These are phyloP conservation scores for Cenchrus fungigraminus DNA, from an alignment of 176 grass and related monocot species.

Conservation along the genomic window DNA sequence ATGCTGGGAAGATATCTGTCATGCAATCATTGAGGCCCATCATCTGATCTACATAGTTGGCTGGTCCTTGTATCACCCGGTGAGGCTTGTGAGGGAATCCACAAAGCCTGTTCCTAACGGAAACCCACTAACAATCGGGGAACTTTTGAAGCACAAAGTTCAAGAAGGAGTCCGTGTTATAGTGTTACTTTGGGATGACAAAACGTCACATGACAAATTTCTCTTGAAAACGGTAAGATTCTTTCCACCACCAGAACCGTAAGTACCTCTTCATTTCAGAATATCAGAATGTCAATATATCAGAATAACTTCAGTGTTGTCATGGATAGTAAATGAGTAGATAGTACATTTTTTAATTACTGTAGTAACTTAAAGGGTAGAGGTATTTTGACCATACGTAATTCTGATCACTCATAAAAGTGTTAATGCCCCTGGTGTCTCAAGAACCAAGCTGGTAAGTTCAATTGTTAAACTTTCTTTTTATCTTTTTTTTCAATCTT, in stretches of 20 bases:
- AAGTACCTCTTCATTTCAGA: conserved; percentile 15
- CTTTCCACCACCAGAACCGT: not conserved
- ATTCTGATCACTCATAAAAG: not conserved
- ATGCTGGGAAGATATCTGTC: conserved; percentile 97
- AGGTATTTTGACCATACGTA: not conserved
- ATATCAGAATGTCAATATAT: conserved; percentile 22
- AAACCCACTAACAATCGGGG: conserved; percentile 62
- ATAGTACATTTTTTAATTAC: not conserved
- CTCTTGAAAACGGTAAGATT: conserved; percentile 86
- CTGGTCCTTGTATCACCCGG: conserved; percentile 83
- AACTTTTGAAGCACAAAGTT: conserved; percentile 80
- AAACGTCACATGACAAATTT: conserved; percentile 94
- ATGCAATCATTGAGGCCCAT: conserved; percentile 87
- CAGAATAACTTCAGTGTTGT: not conserved
- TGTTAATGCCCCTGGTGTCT: conserved; percentile 22
- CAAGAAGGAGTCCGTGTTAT: conserved; percentile 92
- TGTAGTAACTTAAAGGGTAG: not conserved
- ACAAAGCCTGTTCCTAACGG: conserved; percentile 59
- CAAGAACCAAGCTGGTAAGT: not conserved
- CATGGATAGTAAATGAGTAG: not conserved
- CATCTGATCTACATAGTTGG: conserved; percentile 92
- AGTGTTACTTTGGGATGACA: conserved; percentile 97
- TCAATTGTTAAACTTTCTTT: not conserved
- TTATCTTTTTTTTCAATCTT: not conserved
- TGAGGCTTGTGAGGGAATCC: conserved; percentile 76